A percentile compares a stretch with the other conserved stretches of the same genome.
phyloP scores from a whole-genome alignment of 495 filamentous ascomycete species.

The Aspergillus homomorphus region DNA sequence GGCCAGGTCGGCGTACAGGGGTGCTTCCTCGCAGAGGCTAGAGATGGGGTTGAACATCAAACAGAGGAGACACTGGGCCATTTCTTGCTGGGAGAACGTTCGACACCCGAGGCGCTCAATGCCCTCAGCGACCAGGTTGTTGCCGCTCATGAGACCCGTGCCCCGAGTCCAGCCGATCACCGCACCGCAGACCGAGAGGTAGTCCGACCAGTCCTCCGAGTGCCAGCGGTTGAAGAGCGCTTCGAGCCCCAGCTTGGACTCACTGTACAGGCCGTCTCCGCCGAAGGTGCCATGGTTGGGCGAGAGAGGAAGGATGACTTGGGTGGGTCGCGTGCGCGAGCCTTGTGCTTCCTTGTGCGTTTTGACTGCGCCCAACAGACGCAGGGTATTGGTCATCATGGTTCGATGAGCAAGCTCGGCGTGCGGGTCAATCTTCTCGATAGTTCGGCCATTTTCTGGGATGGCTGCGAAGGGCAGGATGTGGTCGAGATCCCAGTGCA shows the following conservation, averaged over 20 bases:
- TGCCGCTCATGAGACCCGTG: slow-evolving; percentile 92
- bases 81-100: slow-evolving; percentile 96
- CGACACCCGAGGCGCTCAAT: slow-evolving; percentile 91
- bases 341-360: slow-evolving; percentile 77
- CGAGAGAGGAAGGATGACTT: slow-evolving; percentile 89
- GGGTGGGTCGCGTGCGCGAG: slow-evolving; percentile 87
- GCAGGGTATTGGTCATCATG: slow-evolving; percentile 93
- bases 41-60: slow-evolving; percentile 89
- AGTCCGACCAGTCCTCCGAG: slow-evolving; percentile 92
- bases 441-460: slow-evolving; percentile 91
- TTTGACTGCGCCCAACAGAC: slow-evolving; percentile 84
- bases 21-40: slow-evolving; percentile 87
- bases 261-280: slow-evolving; percentile 95
- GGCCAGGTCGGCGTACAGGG: slow-evolving; percentile 92
- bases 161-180: slow-evolving; percentile 98
- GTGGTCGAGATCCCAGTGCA: slow-evolving; percentile 97
- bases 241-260: slow-evolving; percentile 92
- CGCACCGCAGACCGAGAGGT: slow-evolving; percentile 94
- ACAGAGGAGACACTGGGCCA: slow-evolving; percentile 95
- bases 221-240: slow-evolving; percentile 97
- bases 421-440: slow-evolving; percentile 91
- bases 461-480: slow-evolving; percentile 95
- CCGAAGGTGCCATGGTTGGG: slow-evolving; percentile 97
- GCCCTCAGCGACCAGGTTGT: slow-evolving; percentile 93
- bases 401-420: slow-evolving; percentile 95